Evolutionary conservation across 1,284 basidiomycete species (phyloP).

Genomic region (Leccinum holopus): DNA sequence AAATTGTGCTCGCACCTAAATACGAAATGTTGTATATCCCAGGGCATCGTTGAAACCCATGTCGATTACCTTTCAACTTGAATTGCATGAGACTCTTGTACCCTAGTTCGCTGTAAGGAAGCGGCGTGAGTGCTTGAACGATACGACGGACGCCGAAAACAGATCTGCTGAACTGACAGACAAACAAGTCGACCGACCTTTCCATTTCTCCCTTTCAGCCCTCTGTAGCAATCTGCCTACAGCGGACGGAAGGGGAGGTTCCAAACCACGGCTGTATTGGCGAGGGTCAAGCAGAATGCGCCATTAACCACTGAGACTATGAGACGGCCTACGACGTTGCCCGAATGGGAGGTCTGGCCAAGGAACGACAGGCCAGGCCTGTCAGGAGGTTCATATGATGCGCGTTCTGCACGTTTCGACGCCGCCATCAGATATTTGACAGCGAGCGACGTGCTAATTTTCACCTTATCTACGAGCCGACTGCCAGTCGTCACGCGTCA

Average conservation of each 20-base stretch:
- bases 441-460: not conserved
- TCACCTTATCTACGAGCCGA: not conserved
- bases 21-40: constrained; percentile 5
- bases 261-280: not conserved
- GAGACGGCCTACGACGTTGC: not conserved
- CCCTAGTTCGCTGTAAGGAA: not conserved
- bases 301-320: constrained; percentile 1
- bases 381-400: not conserved
- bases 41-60: not conserved
- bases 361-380: not conserved
- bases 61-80: not conserved
- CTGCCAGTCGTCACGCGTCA: not conserved
- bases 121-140: not conserved
- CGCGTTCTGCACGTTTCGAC: not conserved
- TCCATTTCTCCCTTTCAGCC: constrained; percentile 21
- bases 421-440: not conserved
- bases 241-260: constrained; percentile 26
- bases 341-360: not conserved
- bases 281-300: not conserved
- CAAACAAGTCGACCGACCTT: not conserved
- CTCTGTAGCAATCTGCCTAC: constrained; percentile 23
- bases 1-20: constrained; percentile 1
- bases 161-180: not conserved
- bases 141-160: not conserved
- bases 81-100: not conserved